These are phyloP conservation scores for Colletotrichum tanaceti DNA, from an alignment of 2,329 filamentous ascomycete species.

Conservation along the genomic window DNA sequence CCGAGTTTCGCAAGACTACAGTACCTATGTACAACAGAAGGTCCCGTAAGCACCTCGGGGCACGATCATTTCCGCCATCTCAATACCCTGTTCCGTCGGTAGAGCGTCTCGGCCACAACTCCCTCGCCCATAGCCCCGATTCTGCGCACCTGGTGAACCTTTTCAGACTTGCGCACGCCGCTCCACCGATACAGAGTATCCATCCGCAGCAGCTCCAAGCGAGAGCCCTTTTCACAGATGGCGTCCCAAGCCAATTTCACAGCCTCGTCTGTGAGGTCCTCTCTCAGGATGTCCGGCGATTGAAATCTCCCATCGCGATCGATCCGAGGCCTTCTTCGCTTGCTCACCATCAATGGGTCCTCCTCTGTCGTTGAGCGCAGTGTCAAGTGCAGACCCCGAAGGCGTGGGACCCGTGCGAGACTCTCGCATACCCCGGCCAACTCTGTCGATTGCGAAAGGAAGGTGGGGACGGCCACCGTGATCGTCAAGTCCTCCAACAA, in stretches of 20 bases:
- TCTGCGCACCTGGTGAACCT: conserved; percentile 7
- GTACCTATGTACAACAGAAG: neutral
- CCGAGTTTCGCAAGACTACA: neutral
- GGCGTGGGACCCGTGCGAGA: neutral
- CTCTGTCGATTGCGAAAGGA: neutral
- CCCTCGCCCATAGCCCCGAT: conserved; percentile 1
- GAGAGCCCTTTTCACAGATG: conserved; percentile 16
- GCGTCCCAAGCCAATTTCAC: conserved; percentile 7
- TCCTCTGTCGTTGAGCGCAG: neutral
- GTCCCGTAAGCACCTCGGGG: neutral
- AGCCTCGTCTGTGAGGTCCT: neutral
- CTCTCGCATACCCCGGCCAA: neutral
- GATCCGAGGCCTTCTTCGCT: conserved; percentile 11
- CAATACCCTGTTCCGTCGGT: neutral
- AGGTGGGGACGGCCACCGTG: conserved; percentile 1
- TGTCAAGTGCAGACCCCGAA: conserved; percentile 9
- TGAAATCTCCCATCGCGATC: neutral
- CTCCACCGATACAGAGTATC: conserved; percentile 5
- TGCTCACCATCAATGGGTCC: neutral
- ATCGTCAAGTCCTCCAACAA: conserved; percentile 4
- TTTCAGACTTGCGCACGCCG: conserved; percentile 14
- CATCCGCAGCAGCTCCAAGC: conserved; percentile 9
- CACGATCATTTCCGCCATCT: neutral
- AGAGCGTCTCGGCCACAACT: neutral
- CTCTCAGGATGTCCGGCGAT: neutral